These are phyloP conservation scores for Nigrospora osmanthi DNA, from an alignment of 2,329 filamentous ascomycete genomes.

Conservation along the genomic window DNA sequence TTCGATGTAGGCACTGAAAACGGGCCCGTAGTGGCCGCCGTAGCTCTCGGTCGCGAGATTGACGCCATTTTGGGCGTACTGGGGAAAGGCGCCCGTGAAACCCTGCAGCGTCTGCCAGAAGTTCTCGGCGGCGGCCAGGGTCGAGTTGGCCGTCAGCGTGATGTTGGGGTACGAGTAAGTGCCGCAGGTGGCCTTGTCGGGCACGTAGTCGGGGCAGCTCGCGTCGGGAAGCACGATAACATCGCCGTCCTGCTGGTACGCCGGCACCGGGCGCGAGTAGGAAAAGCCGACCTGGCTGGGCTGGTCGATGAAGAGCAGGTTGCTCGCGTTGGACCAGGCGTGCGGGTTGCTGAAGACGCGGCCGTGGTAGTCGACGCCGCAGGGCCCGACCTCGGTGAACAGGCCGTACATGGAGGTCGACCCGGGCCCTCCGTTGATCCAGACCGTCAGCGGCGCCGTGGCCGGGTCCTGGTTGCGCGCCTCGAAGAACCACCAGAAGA, in stretches of 20 bases:
- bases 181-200: constrained; percentile 34
- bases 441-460: constrained; percentile 38
- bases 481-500: constrained; percentile 44
- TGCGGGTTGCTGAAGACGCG: constrained; percentile 45
- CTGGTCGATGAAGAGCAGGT: constrained; percentile 55
- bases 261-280: constrained; percentile 29
- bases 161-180: constrained; percentile 46
- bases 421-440: constrained; percentile 47
- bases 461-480: constrained; percentile 33
- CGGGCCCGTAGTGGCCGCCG: constrained; percentile 50
- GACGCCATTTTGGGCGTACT: constrained; percentile 39
- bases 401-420: constrained; percentile 45
- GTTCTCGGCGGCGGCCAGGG: constrained; percentile 42
- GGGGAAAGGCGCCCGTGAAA: constrained; percentile 54
- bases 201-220: constrained; percentile 40
- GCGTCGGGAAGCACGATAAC: constrained; percentile 35
- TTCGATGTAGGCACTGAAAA: constrained; percentile 43
- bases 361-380: constrained; percentile 31
- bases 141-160: constrained; percentile 43
- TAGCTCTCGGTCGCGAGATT: constrained; percentile 50
- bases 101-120: constrained; percentile 56
- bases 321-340: constrained; percentile 51
- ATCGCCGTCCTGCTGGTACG: constrained; percentile 14
- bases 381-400: constrained; percentile 36
- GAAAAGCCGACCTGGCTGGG: constrained; percentile 51